Conservation (phyloP, 78 protist species). For the Dictyostelium brefeldianum region DNA sequence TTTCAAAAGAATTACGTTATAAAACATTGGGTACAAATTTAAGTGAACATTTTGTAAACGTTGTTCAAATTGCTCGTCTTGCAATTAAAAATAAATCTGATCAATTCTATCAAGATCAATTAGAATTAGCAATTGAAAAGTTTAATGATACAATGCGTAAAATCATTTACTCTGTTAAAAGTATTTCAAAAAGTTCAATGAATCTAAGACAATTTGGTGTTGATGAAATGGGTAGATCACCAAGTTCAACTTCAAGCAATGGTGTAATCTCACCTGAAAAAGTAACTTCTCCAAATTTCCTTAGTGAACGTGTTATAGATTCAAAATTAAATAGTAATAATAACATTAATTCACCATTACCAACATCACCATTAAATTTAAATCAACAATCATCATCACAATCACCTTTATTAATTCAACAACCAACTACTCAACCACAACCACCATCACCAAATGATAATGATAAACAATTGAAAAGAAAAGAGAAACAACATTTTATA, state of each 20-base stretch:
- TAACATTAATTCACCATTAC: not conserved
- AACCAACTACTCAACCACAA: not conserved
- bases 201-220: slow-evolving; percentile 27
- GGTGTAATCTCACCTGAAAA: slow-evolving; percentile 6
- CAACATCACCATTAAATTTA: not conserved
- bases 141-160: slow-evolving; percentile 53
- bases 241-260: not conserved
- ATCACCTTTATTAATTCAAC: slow-evolving; percentile 12
- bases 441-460: not conserved
- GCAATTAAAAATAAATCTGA: slow-evolving; percentile 42
- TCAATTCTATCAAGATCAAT: slow-evolving; percentile 69
- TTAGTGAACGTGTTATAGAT: not conserved
- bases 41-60: slow-evolving; percentile 11
- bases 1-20: slow-evolving; percentile 1
- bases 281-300: slow-evolving; percentile 4
- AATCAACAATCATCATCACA: not conserved
- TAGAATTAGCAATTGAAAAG: slow-evolving; percentile 64
- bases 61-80: slow-evolving; percentile 14
- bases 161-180: slow-evolving; percentile 40
- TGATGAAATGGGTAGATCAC: slow-evolving; percentile 30
- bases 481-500: slow-evolving; percentile 19
- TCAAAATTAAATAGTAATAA: not conserved
- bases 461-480: slow-evolving; percentile 19
- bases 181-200: slow-evolving; percentile 23
- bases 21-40: slow-evolving; percentile 23